Conservation (phyloP, 2,329 filamentous ascomycete species). For the Venturia carpophila region DNA sequence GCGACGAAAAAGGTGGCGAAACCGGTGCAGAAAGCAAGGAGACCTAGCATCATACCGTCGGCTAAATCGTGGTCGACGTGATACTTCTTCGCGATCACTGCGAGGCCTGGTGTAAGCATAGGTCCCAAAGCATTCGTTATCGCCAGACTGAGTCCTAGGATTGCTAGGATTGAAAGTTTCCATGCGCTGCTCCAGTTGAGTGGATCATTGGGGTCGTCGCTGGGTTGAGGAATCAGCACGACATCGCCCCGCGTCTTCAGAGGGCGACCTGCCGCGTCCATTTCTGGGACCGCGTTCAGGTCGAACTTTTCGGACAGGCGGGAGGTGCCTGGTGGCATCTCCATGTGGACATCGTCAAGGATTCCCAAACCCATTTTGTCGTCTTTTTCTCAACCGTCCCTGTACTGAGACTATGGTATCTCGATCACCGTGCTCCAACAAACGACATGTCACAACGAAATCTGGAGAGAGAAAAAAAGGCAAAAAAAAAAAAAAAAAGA, state of each 20-base stretch:
- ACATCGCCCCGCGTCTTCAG: constrained; percentile 23
- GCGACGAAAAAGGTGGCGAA: constrained; percentile 44
- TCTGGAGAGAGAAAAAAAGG: no score
- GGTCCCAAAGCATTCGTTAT: constrained; percentile 29
- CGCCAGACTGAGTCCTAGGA: constrained; percentile 11
- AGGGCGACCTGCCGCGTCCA: neutral
- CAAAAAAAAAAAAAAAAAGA: neutral
- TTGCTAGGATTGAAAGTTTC: constrained; percentile 17
- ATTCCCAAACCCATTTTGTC: constrained; percentile 13
- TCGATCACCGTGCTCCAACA: neutral
- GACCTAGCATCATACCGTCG: constrained; percentile 38
- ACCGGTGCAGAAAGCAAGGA: constrained; percentile 31
- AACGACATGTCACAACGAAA: neutral
- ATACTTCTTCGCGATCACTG: constrained; percentile 35
- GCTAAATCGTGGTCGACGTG: constrained; percentile 39
- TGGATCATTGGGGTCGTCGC: constrained; percentile 40
- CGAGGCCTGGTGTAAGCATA: constrained; percentile 45
- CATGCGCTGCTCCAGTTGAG: constrained; percentile 34
- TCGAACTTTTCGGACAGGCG: neutral
- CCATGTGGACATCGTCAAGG: constrained; percentile 16
- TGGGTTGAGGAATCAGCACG: constrained; percentile 33
- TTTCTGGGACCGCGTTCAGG: neutral
- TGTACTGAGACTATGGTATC: neutral
- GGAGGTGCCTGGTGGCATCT: constrained; percentile 9
- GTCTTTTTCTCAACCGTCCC: neutral